These are phyloP conservation scores for Penicillium sp. DNA, from an alignment of 2,329 filamentous ascomycete species.

Conservation along the genomic window DNA sequence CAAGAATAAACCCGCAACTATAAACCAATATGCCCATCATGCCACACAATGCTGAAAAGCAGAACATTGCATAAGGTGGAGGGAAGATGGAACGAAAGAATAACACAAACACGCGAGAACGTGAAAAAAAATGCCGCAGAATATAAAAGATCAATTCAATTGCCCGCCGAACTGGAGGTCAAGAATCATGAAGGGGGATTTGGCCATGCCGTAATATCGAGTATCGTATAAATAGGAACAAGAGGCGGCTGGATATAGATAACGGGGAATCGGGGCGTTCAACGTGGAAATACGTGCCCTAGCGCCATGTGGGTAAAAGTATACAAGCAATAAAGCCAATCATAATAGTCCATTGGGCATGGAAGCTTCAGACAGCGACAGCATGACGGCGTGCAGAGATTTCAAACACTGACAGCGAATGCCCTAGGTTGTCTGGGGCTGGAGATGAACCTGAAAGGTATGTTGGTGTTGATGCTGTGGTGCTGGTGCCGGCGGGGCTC, in stretches of 20 bases:
- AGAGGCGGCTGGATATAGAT: neutral
- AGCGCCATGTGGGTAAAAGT: neutral
- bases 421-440: constrained; percentile 24
- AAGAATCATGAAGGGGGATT: neutral
- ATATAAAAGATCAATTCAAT: neutral
- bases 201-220: constrained; percentile 2
- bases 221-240: neutral
- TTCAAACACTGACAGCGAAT: neutral
- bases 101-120: neutral
- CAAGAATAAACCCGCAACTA: neutral
- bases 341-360: too few relatives aligned
- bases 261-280: constrained; percentile 12
- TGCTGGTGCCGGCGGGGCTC: constrained; percentile 26
- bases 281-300: neutral
- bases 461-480: constrained; percentile 31
- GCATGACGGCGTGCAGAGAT: neutral
- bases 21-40: constrained; percentile 10
- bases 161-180: neutral
- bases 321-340: neutral
- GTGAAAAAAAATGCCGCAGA: neutral
- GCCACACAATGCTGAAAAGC: neutral
- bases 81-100: neutral
- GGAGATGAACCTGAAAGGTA: constrained; percentile 29
- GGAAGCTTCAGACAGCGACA: neutral
- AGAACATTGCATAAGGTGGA: neutral